These are phyloP conservation scores for Ramularia endophylla DNA, from an alignment of 2,329 filamentous ascomycete species.

Conservation along the genomic window DNA sequence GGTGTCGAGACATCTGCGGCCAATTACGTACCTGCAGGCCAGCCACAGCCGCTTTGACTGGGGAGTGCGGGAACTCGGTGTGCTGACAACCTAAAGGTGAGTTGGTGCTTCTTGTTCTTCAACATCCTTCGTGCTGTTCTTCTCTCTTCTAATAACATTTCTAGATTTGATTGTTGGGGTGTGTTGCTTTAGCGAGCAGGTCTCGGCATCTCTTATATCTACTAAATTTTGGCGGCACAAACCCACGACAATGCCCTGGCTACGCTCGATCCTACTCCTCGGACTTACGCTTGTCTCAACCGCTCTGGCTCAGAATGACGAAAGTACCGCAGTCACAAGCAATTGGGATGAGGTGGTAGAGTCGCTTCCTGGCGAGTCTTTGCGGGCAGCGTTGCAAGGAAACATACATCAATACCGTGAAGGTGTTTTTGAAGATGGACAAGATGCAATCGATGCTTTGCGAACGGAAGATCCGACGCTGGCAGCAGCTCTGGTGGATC, in stretches of 20 bases:
- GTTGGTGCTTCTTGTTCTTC: neutral
- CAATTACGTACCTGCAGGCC: too few species aligned
- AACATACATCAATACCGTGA: too few species aligned
- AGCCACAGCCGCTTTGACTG: too few species aligned
- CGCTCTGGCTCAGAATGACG: conserved; percentile 3
- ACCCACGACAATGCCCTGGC: conserved; percentile 32
- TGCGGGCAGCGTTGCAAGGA: conserved; percentile 62
- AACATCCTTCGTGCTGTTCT: neutral
- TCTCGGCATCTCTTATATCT: conserved; percentile 7
- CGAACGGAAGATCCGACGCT: conserved; percentile 56
- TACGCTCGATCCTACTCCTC: conserved; percentile 35
- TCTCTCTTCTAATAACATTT: conserved; percentile 7
- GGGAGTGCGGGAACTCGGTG: neutral
- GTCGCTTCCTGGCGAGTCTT: conserved; percentile 51
- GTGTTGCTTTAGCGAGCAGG: conserved; percentile 13
- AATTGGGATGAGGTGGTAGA: conserved; percentile 52
- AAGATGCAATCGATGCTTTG: conserved; percentile 57
- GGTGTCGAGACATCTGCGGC: too few species aligned
- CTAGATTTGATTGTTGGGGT: conserved; percentile 4
- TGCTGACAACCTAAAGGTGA: conserved; percentile 9
- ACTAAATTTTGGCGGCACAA: neutral
- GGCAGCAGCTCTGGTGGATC: conserved; percentile 59
- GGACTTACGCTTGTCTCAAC: conserved; percentile 34
- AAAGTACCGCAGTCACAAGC: conserved; percentile 16
- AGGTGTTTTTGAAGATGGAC: conserved; percentile 62